Evolutionary conservation across 106 monocot genomes (phyloP).

Genomic region (Triglochin maritima): DNA sequence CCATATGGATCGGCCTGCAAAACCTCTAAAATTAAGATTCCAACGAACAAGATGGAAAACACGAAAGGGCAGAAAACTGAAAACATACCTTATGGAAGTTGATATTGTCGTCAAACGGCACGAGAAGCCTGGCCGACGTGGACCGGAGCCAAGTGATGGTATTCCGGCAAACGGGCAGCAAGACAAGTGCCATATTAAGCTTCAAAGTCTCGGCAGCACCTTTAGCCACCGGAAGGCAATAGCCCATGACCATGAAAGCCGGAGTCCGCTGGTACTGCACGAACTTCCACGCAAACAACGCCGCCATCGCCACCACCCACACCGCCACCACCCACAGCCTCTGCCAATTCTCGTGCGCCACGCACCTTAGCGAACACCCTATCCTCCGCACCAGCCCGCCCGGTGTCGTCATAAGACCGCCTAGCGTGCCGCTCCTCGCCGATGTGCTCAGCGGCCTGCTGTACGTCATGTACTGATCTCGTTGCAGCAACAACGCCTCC

Average conservation of each 20-base stretch:
- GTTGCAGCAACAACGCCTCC: conserved; percentile 73
- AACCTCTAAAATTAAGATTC: no score
- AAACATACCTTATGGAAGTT: conserved; percentile 76
- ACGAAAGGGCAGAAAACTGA: no score
- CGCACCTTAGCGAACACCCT: conserved; percentile 4
- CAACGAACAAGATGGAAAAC: no score
- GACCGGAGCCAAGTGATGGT: conserved; percentile 88
- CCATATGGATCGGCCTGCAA: no score
- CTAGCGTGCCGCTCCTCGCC: neutral
- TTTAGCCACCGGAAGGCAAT: conserved; percentile 73
- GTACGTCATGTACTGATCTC: conserved; percentile 76
- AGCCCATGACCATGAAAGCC: conserved; percentile 73
- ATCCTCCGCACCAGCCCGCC: conserved; percentile 1
- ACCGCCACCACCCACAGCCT: conserved; percentile 47
- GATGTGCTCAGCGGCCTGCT: conserved; percentile 58
- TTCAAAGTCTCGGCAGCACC: conserved; percentile 89
- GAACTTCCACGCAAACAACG: conserved; percentile 74
- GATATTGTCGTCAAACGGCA: conserved; percentile 90
- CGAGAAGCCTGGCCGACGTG: conserved; percentile 59
- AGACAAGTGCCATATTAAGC: conserved; percentile 86
- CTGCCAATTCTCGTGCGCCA: conserved; percentile 50
- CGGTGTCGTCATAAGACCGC: neutral
- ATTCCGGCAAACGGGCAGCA: conserved; percentile 83
- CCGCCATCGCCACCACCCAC: conserved; percentile 57
- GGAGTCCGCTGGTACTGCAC: conserved; percentile 41